phyloP scores from a whole-genome alignment of 441 rosid genomes.

The Bocquillonia castaneifolia region DNA sequence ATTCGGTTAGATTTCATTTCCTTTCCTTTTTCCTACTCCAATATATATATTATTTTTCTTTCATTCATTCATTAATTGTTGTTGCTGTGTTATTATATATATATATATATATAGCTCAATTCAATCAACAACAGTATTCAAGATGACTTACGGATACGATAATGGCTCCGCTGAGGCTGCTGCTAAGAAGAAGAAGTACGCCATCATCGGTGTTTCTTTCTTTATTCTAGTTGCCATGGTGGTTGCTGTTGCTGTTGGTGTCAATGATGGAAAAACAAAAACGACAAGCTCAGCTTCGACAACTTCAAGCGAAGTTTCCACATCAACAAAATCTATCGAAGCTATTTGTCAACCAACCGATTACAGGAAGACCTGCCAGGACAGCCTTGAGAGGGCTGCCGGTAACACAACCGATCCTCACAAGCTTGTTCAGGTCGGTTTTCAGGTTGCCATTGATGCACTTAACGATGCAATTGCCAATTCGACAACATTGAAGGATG shows the following conservation, averaged over 20 bases:
- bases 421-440: constrained; percentile 52
- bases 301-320: neutral
- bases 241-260: constrained; percentile 45
- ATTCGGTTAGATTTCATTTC: neutral
- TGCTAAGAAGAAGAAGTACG: constrained; percentile 39
- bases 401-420: constrained; percentile 49
- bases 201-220: constrained; percentile 42
- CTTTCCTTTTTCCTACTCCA: neutral
- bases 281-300: neutral
- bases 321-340: constrained; percentile 41
- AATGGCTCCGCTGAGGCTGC: neutral
- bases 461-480: constrained; percentile 37
- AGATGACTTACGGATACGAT: constrained; percentile 16
- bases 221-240: constrained; percentile 61
- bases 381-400: constrained; percentile 36
- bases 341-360: constrained; percentile 70
- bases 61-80: neutral
- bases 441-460: constrained; percentile 42
- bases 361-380: constrained; percentile 47
- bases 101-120: neutral
- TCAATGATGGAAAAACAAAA: constrained; percentile 1
- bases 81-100: too few species aligned
- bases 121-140: neutral
- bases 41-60: neutral
- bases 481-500: constrained; percentile 36